Conservation (phyloP, 805 yeast species). For the Saccharomycopsis malanga region DNA sequence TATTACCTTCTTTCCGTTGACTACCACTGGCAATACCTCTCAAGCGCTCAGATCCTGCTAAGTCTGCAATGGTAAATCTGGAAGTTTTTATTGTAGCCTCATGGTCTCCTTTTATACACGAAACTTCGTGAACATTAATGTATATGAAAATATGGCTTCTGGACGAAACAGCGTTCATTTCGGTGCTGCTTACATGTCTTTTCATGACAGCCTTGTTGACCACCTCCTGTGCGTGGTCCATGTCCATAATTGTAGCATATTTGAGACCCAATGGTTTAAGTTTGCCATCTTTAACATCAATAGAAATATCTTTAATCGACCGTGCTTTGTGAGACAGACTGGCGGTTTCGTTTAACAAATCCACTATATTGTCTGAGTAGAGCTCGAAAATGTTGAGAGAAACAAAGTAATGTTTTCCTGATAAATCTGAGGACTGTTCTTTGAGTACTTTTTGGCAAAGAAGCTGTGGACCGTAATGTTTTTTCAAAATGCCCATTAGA, state of each 20-base stretch:
- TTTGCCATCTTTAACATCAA: conserved; percentile 38
- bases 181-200: conserved; percentile 39
- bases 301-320: conserved; percentile 34
- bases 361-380: conserved; percentile 40
- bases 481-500: not conserved
- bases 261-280: conserved; percentile 38
- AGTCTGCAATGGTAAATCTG: conserved; percentile 43
- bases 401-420: conserved; percentile 26
- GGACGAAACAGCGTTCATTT: conserved; percentile 37
- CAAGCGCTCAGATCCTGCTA: conserved; percentile 49
- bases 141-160: conserved; percentile 47
- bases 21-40: conserved; percentile 39
- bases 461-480: conserved; percentile 10
- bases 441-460: not conserved
- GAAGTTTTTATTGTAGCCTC: conserved; percentile 24
- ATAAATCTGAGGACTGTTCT: not conserved
- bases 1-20: conserved; percentile 41
- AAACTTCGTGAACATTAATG: conserved; percentile 31
- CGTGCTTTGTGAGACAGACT: conserved; percentile 7
- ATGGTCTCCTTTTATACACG: not conserved
- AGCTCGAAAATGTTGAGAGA: conserved; percentile 47
- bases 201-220: conserved; percentile 34
- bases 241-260: conserved; percentile 18
- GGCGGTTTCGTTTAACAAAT: conserved; percentile 26
- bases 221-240: conserved; percentile 32